A percentile compares a stretch with the other conserved stretches of the same genome.
These are phyloP conservation scores for Cystobasidium onofrii DNA, from an alignment of 768 basidiomycete genomes.

Conservation along the genomic window DNA sequence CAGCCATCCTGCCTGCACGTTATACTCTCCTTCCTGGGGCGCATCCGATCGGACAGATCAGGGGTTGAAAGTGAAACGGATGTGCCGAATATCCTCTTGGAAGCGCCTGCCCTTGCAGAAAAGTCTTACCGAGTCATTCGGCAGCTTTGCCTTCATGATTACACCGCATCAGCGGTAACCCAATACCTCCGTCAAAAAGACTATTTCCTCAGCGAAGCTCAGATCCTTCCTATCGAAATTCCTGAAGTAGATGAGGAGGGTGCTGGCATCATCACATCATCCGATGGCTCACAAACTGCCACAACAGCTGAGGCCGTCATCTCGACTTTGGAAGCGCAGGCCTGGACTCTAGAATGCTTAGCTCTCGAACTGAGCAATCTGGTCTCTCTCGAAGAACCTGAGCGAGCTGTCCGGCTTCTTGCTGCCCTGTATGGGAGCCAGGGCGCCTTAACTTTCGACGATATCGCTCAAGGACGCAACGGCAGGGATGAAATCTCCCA, in stretches of 20 bases:
- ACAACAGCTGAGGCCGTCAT: constrained; percentile 57
- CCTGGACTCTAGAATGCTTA: constrained; percentile 72
- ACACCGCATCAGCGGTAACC: constrained; percentile 69
- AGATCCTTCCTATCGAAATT: constrained; percentile 58
- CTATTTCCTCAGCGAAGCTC: constrained; percentile 80
- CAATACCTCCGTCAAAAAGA: constrained; percentile 83
- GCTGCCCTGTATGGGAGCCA: constrained; percentile 64
- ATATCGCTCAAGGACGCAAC: constrained; percentile 52
- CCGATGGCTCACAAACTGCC: constrained; percentile 60
- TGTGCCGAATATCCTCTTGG: constrained; percentile 43
- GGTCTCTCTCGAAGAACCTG: constrained; percentile 66
- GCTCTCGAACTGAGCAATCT: constrained; percentile 82
- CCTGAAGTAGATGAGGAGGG: constrained; percentile 52
- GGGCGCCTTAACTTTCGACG: constrained; percentile 49
- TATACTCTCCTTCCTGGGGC: constrained; percentile 65
- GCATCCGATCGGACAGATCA: constrained; percentile 34
- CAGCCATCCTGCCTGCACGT: constrained; percentile 63
- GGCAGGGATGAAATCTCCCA: constrained; percentile 50
- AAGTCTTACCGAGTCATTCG: constrained; percentile 72
- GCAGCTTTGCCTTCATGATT: constrained; percentile 77
- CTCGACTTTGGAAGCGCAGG: constrained; percentile 71
- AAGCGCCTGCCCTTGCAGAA: constrained; percentile 67
- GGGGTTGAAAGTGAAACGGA: constrained; percentile 51
- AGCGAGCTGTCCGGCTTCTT: constrained; percentile 52
- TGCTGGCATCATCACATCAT: constrained; percentile 48